Percentiles rank a stretch among this genome's conserved stretches.
Evolutionary conservation across 2,329 filamentous ascomycete species (phyloP).

Genomic region (Tricladium varicosporioides): DNA sequence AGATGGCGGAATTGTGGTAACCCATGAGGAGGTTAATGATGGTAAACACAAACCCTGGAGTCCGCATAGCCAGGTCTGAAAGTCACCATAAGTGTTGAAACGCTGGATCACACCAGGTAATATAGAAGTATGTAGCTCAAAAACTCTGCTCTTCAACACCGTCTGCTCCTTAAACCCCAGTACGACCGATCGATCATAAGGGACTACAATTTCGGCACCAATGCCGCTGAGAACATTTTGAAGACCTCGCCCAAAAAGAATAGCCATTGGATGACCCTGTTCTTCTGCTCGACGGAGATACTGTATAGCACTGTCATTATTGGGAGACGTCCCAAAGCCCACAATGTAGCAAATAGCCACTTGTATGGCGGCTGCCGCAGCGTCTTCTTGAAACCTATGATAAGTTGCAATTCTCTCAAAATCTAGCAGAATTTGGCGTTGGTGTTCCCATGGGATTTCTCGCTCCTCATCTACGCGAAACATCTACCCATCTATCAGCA

Average conservation of each 20-base stretch:
- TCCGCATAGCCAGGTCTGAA: neutral
- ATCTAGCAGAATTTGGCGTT: neutral
- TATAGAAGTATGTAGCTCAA: no score
- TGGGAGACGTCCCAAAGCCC: slow-evolving; percentile 1
- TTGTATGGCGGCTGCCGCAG: neutral
- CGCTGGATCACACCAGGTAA: no score
- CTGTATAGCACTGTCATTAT: neutral
- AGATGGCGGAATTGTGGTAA: neutral
- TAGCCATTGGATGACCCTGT: neutral
- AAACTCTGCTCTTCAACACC: neutral
- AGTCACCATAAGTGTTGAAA: neutral
- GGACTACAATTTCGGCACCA: neutral
- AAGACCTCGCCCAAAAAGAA: neutral
- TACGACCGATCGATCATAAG: neutral
- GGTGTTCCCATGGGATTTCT: slow-evolving; percentile 3
- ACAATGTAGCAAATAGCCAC: neutral
- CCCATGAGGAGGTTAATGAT: no score
- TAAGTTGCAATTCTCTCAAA: neutral
- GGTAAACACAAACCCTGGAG: no score
- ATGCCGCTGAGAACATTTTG: neutral
- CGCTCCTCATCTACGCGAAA: neutral
- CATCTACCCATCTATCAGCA: no score
- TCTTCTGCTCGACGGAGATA: neutral
- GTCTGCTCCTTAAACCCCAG: neutral
- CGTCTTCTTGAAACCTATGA: neutral